These are phyloP conservation scores for Arabidopsis arenosa DNA, from an alignment of 345 rosid genomes.

Conservation along the genomic window DNA sequence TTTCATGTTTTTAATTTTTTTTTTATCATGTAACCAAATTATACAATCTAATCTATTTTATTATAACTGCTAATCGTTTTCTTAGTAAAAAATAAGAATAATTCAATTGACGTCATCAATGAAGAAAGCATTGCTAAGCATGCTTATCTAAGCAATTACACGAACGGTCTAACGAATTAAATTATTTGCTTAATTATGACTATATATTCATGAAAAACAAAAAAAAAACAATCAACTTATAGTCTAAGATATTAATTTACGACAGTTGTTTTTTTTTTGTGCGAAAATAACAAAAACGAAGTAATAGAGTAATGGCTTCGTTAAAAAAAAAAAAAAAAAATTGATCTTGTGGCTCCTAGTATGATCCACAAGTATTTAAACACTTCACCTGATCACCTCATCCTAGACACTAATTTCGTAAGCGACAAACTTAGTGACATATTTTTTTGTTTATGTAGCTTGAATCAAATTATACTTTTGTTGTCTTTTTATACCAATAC, in stretches of 20 bases:
- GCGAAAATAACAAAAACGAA: neutral
- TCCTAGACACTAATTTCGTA: neutral
- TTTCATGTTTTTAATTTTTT: no score
- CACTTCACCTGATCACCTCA: conserved; percentile 20
- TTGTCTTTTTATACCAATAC: no score
- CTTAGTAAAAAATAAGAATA: no score
- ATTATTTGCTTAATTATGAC: no score
- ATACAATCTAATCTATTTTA: no score
- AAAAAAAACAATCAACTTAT: neutral
- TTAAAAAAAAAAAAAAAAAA: neutral
- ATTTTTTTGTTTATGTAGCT: neutral
- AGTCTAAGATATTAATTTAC: neutral
- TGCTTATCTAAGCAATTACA: no score
- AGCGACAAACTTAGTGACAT: conserved; percentile 15
- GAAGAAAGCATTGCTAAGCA: no score
- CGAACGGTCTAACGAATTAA: no score
- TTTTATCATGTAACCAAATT: no score
- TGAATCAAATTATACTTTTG: no score
- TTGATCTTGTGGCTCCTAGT: conserved; percentile 19
- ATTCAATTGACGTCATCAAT: no score
- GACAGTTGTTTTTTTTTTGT: neutral
- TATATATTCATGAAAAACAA: neutral
- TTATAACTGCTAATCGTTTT: no score
- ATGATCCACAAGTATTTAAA: neutral
- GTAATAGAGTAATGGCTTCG: neutral